Base-by-base conservation (phyloP, 257 asterid species). In the Thymus quinquecostatus region DNA sequence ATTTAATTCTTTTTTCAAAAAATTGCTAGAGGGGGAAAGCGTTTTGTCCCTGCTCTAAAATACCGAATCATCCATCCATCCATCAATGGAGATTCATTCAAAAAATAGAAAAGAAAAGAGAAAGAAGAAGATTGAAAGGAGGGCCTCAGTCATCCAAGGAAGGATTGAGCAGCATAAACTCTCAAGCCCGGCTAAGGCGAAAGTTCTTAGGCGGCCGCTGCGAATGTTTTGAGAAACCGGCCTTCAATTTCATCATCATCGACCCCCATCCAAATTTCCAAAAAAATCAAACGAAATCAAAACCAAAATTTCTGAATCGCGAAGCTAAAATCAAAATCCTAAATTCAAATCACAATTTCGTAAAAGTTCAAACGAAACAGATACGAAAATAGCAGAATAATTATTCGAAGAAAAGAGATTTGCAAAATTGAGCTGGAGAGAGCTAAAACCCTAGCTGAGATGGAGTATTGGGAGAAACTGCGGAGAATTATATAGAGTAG, bases 181-280 rank as follows among this genome's bases (percentile, higher is more conserved):
- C 83, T 83, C 88, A 79, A 86, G 79, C 83, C 90, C 10, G 83
- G 88, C 83, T 81, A 80, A 76, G 83, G 89, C 85, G 80, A 84
- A 78, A 84, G 87, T 70, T 56, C 81, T 84, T 57, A 82, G 89
- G 79, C 86, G 87, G 87, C 89, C 82, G 64, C 89, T 86, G 86
- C 86, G 91, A 83, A 86, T 86, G 88, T 81, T 77, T 80, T 73
- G 87, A 84, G 88, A 86, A 83, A 84, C 86, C 58, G 64, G 89
- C 87, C 86, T 82, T 78, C 14, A 6, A n/a, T 53, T 45, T 58
- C 66, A 1, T 84, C 89, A 76, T 86, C 89, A 78, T 13, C 4
- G 84, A 78, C 77, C 21, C 50, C 6, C 2, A n/a, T 29, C 12
- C 29, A 60, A 44, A 58, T 3, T 4, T 2, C 2, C 4, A 49